A percentile compares a stretch with the other conserved stretches of the same genome.
phyloP scores from a whole-genome alignment of 495 filamentous ascomycete genomes.

The Aspergillus conjunctus region DNA sequence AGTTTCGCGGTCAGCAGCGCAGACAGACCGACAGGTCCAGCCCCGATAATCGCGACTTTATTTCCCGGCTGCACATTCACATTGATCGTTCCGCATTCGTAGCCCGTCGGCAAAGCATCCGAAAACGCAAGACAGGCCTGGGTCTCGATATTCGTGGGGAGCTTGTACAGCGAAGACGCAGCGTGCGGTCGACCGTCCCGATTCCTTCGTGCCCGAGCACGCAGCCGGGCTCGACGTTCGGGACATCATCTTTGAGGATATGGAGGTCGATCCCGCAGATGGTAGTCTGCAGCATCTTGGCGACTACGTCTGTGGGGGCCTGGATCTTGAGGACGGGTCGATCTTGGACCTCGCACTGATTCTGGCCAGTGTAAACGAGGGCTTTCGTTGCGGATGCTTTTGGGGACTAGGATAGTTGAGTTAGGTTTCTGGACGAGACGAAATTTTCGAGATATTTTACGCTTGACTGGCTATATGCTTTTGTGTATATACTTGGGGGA shows the following conservation, averaged over 20 bases:
- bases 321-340: conserved; percentile 63
- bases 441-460: neutral
- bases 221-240: conserved; percentile 70
- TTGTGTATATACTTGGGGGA: neutral
- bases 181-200: conserved; percentile 64
- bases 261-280: conserved; percentile 83
- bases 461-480: neutral
- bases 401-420: neutral
- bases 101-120: neutral
- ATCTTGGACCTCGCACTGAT: conserved; percentile 39
- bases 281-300: conserved; percentile 74
- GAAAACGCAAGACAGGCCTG: conserved; percentile 20
- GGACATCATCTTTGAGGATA: conserved; percentile 66
- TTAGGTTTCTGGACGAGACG: neutral
- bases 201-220: conserved; percentile 85
- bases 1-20: conserved; percentile 48
- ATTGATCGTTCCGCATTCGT: conserved; percentile 52
- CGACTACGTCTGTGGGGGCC: conserved; percentile 72
- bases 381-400: conserved; percentile 11
- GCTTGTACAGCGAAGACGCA: conserved; percentile 37
- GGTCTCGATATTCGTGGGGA: conserved; percentile 37
- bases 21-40: conserved; percentile 52
- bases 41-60: conserved; percentile 50
- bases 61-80: conserved; percentile 41
- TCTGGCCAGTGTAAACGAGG: conserved; percentile 17